phyloP scores from a whole-genome alignment of 202 grass and related monocot species.

The Carex arenaria region DNA sequence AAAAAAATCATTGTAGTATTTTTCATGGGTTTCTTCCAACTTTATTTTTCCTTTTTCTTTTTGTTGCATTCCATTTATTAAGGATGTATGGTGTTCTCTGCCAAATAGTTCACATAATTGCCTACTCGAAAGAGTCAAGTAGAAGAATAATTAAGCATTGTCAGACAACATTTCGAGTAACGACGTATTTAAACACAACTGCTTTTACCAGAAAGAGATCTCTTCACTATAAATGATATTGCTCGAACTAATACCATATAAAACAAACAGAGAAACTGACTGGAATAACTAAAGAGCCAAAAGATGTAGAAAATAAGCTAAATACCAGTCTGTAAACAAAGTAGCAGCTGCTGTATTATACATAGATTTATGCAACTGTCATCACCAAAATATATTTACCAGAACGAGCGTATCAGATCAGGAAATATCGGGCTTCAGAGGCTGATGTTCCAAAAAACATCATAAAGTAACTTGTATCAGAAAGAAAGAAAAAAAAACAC shows the following conservation, averaged over 20 bases:
- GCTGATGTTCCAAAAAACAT: not conserved
- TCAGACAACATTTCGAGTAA: not conserved
- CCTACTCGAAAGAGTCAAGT: too few species aligned
- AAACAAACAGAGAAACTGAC: not conserved
- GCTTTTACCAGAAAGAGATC: not conserved
- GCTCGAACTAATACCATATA: not conserved
- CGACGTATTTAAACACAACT: not conserved
- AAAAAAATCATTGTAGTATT: not conserved
- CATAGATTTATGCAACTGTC: too few species aligned
- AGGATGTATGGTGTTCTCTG: not conserved
- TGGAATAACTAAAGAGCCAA: not conserved
- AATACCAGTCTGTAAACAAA: too few species aligned
- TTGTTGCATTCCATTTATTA: not conserved
- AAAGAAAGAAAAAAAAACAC: not conserved
- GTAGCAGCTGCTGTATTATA: too few species aligned
- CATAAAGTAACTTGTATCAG: not conserved
- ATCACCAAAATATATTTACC: too few species aligned
- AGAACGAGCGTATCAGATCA: not conserved
- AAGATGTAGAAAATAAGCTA: too few species aligned
- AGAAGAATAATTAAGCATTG: not conserved
- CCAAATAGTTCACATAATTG: too few species aligned
- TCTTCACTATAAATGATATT: not conserved
- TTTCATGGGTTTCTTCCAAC: not conserved
- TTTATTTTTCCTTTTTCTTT: not conserved
- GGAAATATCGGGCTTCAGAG: not conserved